Base-by-base conservation (phyloP, 192 early-diverging fungal genomes). In the Geranomyces variabilis region DNA sequence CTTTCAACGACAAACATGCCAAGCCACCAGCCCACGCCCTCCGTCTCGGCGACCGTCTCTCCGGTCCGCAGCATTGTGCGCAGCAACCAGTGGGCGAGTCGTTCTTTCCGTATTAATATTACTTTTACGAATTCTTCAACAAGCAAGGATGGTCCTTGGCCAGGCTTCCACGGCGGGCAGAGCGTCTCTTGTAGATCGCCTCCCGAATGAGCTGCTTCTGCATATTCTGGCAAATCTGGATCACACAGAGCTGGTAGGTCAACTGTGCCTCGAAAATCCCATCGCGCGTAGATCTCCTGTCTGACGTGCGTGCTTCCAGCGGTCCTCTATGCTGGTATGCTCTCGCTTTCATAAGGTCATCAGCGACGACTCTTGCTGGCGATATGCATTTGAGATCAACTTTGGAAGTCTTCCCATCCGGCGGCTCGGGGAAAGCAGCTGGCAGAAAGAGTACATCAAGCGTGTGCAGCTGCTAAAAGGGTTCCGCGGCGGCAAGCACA, bases 291-390 rank as follows among this genome's bases (percentile, higher is more conserved):
- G 1, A 1, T 19, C 41, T 48, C 13, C 13, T 15, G 22, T 44
- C 36, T 56, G 8, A 68, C 24, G 17, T 47, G 12, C 28, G 24
- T 64, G 33, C 17, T 24, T 21, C 21, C 71, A 70, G 74, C 45
- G 58, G 17, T 44, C 57, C 9, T 49, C 67, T 14, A 75, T 45
- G 24, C 49, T 36, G n/a, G 77, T 82, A 0, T 82, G 80, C 55
- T 24, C 22, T 14, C 67, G 76, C 19, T 82, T 77, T 77, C 34
- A 75, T 26, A 28, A 28, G 21, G 73, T 82, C 26, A 71, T 82
- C 53, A 49, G 67, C 47, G 80, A 82, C 72, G 80, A 82, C 49
- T 30, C 64, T 12, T 77, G 74, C 33, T 82, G 80, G 80, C 63
- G 80, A 31, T 56, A 55, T 29, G 80, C 80, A 21, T 70, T 82